phyloP scores from a whole-genome alignment of 768 basidiomycete species.

The Pleurotus citrinopileatus region DNA sequence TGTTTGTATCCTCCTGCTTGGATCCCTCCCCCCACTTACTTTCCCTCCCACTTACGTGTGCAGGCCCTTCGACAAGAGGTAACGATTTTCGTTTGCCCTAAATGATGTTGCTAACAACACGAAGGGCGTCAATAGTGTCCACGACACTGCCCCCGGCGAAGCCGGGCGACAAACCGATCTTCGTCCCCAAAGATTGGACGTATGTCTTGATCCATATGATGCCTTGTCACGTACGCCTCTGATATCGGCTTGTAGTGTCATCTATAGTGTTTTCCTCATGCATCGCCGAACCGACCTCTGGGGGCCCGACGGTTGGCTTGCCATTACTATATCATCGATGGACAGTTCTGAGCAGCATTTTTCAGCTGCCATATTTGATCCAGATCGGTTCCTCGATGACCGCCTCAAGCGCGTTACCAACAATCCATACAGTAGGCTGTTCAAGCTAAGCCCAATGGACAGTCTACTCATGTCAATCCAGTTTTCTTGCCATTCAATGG shows the following conservation, averaged over 20 bases:
- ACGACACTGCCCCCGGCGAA: background rate
- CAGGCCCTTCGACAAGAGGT: constrained; percentile 36
- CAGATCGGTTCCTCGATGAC: constrained; percentile 65
- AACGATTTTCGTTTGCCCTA: background rate
- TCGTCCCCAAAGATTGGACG: background rate
- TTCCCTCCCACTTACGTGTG: background rate
- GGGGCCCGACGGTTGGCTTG: constrained; percentile 58
- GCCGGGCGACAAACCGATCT: background rate
- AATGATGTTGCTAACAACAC: background rate
- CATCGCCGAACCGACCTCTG: constrained; percentile 62
- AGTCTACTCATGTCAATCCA: constrained; percentile 15
- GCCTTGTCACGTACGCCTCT: background rate
- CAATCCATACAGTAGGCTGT: constrained; percentile 42
- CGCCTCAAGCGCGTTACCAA: constrained; percentile 53
- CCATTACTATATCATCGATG: background rate
- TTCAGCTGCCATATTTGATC: constrained; percentile 60
- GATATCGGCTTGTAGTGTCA: constrained; percentile 24
- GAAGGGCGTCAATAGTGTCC: background rate
- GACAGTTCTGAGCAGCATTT: background rate
- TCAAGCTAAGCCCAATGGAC: constrained; percentile 10
- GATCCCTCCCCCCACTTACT: background rate
- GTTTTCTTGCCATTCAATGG: constrained; percentile 55
- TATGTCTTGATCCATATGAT: background rate
- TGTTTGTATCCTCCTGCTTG: constrained; percentile 23
- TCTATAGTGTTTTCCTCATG: constrained; percentile 54